Evolutionary conservation across 257 asterid species (phyloP).

Genomic region (Capsicum baccatum): DNA sequence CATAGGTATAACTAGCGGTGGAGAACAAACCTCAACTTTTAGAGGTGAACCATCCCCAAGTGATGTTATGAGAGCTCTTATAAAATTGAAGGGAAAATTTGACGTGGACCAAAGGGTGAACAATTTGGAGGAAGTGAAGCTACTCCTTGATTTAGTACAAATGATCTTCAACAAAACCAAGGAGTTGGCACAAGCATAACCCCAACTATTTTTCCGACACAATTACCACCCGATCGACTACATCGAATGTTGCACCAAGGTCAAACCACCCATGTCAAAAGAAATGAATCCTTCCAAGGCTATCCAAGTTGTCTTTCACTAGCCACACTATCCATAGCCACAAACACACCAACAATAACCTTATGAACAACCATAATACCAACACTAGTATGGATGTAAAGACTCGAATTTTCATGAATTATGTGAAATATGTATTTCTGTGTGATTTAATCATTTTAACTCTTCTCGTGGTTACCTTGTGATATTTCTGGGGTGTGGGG

Average conservation of each 20-base stretch:
- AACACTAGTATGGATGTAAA: not conserved
- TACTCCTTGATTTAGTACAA: not conserved
- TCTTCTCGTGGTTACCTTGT: too few relatives aligned
- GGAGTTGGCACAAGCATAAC: not conserved
- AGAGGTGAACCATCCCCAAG: too few relatives aligned
- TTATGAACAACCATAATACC: not conserved
- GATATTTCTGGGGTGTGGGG: too few relatives aligned
- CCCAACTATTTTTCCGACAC: not conserved
- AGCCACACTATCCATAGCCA: too few relatives aligned
- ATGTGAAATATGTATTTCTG: too few relatives aligned
- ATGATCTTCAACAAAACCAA: not conserved
- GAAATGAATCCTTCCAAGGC: not conserved
- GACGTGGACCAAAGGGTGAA: not conserved
- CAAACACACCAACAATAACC: not conserved
- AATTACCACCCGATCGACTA: not conserved
- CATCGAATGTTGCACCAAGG: not conserved
- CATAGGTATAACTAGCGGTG: too few relatives aligned
- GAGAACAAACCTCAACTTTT: too few relatives aligned
- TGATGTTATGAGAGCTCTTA: not conserved
- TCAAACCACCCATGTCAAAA: not conserved
- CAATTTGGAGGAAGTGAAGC: not conserved
- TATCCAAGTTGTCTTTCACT: too few relatives aligned
- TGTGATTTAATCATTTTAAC: too few relatives aligned
- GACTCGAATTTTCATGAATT: too few relatives aligned
- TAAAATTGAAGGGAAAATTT: not conserved